Conservation (phyloP, 352 stramenopile species). For the Pythium monospermum region DNA sequence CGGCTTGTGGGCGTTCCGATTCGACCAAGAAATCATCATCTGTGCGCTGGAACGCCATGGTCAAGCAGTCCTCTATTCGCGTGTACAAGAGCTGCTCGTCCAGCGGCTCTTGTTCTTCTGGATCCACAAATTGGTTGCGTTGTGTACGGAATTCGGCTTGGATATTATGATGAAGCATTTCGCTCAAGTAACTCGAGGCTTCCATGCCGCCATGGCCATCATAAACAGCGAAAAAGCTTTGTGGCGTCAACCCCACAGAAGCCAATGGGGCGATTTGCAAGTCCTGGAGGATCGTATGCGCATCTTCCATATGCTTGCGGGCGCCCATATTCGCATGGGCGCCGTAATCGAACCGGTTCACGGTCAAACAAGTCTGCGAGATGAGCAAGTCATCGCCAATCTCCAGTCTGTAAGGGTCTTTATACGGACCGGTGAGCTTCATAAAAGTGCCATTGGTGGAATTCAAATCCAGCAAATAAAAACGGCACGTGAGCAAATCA, state of each 20-base stretch:
- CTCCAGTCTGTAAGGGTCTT: constrained; percentile 88
- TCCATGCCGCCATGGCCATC: constrained; percentile 95
- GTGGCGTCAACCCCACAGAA: constrained; percentile 54
- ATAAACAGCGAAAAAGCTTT: constrained; percentile 96
- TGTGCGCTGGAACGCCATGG: constrained; percentile 55
- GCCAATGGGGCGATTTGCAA: constrained; percentile 58
- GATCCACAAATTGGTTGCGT: constrained; percentile 41
- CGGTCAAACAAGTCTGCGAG: constrained; percentile 93
- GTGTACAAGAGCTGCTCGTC: constrained; percentile 4
- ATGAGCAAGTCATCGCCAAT: constrained; percentile 96
- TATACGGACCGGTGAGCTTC: constrained; percentile 92
- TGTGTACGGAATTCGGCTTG: constrained; percentile 47
- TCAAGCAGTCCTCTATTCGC: constrained; percentile 42
- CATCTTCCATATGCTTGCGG: constrained; percentile 95
- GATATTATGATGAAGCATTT: constrained; percentile 67
- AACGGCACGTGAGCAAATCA: constrained; percentile 65
- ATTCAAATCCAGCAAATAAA: constrained; percentile 82
- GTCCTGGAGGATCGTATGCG: constrained; percentile 93
- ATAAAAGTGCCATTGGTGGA: constrained; percentile 95
- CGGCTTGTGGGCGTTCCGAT: constrained; percentile 68
- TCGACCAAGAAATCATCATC: constrained; percentile 68
- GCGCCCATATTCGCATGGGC: constrained; percentile 92
- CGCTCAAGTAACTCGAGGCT: constrained; percentile 88
- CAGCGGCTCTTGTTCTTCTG: constrained; percentile 31
- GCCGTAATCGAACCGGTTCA: constrained; percentile 97